These are phyloP conservation scores for Nicotiana benthamiana DNA, from an alignment of 257 asterid species.

Conservation along the genomic window DNA sequence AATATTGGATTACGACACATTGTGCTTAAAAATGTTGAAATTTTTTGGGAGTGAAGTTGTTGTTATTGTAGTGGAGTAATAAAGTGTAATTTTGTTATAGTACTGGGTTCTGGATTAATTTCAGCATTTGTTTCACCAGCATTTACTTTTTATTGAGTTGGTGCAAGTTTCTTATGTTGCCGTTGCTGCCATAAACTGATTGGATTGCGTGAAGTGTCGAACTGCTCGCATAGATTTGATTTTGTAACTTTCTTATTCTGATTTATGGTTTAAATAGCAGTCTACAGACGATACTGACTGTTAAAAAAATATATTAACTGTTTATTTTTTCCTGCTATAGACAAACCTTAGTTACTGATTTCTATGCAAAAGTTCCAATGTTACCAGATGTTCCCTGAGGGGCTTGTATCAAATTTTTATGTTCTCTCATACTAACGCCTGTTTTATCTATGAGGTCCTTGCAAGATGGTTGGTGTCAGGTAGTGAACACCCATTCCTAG, in stretches of 20 bases:
- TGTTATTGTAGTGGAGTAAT: neutral
- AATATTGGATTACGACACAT: neutral
- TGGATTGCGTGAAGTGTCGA: neutral
- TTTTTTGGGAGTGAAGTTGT: neutral
- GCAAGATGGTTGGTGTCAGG: neutral
- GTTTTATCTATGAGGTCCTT: neutral
- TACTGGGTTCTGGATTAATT: neutral
- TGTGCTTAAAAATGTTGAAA: neutral
- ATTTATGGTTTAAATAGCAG: neutral
- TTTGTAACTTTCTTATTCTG: neutral
- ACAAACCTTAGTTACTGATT: neutral
- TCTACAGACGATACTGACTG: neutral
- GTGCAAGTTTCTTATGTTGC: neutral
- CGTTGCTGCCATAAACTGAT: neutral
- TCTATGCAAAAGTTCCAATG: neutral
- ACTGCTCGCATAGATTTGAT: neutral
- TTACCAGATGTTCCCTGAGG: neutral
- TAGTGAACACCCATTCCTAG: neutral
- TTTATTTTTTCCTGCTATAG: neutral
- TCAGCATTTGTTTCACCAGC: neutral
- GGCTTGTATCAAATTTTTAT: neutral
- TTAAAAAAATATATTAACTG: neutral
- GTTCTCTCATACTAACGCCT: neutral
- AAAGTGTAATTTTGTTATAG: neutral
- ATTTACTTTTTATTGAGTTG: neutral